A percentile compares a stretch with the other conserved stretches of the same genome.
These are phyloP conservation scores for Hericium alpestre DNA, from an alignment of 768 basidiomycete species.

Conservation along the genomic window DNA sequence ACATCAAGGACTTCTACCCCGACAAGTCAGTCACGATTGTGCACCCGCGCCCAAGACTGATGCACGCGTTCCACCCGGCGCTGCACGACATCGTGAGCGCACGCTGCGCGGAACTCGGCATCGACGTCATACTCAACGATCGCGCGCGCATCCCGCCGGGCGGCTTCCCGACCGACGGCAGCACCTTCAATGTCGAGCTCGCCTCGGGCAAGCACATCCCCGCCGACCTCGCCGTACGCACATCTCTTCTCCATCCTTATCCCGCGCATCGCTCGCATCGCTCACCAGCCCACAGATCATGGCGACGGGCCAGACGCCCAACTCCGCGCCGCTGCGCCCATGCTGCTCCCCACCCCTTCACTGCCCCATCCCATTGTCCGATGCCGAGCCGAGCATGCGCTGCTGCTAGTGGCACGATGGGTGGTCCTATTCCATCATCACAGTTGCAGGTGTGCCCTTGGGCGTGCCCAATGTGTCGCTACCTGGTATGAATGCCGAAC, in stretches of 20 bases:
- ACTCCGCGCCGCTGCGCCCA: constrained; percentile 14
- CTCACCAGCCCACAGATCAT: constrained; percentile 15
- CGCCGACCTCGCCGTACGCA: constrained; percentile 15
- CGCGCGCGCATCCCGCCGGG: constrained; percentile 18
- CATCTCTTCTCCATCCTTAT: not conserved
- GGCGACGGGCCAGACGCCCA: constrained; percentile 23
- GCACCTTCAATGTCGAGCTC: constrained; percentile 12
- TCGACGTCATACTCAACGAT: constrained; percentile 12
- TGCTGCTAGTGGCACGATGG: too few species aligned
- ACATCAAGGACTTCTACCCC: constrained; percentile 17
- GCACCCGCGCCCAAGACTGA: constrained; percentile 17
- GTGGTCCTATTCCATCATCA: too few species aligned
- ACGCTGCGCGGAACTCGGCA: constrained; percentile 15
- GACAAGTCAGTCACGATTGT: constrained; percentile 17
- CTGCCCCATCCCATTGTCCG: too few species aligned
- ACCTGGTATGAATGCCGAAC: too few species aligned
- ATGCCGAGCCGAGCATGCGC: too few species aligned
- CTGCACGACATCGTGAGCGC: constrained; percentile 17
- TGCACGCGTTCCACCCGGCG: constrained; percentile 16
- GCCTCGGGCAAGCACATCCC: constrained; percentile 9
- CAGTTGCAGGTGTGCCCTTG: too few species aligned
- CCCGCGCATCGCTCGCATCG: not conserved
- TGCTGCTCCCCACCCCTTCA: too few species aligned
- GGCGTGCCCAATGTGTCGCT: too few species aligned
- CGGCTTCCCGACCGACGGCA: constrained; percentile 18